phyloP scores from a whole-genome alignment of 1,139 yeast species.

The Petasospora fabianii region DNA sequence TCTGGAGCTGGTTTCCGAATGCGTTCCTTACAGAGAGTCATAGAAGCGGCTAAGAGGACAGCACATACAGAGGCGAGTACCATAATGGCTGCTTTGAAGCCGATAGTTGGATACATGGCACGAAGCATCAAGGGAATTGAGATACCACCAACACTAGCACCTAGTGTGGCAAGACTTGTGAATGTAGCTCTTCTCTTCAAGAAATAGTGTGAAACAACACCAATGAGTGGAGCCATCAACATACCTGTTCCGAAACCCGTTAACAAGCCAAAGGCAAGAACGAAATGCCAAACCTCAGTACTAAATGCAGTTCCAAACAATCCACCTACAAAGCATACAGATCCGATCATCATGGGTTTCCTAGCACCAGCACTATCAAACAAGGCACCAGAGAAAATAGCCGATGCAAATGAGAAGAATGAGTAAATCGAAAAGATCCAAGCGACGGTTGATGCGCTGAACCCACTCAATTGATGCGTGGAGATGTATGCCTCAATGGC shows the following conservation, averaged over 20 bases:
- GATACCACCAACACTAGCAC: constrained; percentile 67
- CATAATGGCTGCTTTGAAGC: constrained; percentile 57
- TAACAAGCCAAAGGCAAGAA: constrained; percentile 10
- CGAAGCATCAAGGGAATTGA: constrained; percentile 59
- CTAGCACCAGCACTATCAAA: constrained; percentile 60
- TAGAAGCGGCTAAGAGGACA: constrained; percentile 34
- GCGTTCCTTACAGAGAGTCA: constrained; percentile 39
- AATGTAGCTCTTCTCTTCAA: constrained; percentile 55
- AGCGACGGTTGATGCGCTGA: constrained; percentile 49
- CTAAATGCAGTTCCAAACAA: constrained; percentile 48
- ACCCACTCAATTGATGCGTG: constrained; percentile 43
- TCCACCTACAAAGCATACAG: constrained; percentile 44
- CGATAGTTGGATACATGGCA: constrained; percentile 44
- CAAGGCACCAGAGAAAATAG: constrained; percentile 55
- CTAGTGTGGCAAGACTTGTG: constrained; percentile 55
- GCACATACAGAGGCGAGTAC: constrained; percentile 49
- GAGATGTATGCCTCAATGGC: constrained; percentile 64
- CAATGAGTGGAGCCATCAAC: constrained; percentile 13
- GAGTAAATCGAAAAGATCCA: constrained; percentile 66
- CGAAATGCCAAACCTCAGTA: constrained; percentile 25
- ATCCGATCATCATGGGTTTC: constrained; percentile 33
- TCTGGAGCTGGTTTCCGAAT: constrained; percentile 9
- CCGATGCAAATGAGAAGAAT: constrained; percentile 52
- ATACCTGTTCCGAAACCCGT: constrained; percentile 16
- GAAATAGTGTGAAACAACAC: constrained; percentile 59